These are phyloP conservation scores for Leccinum rimulosum DNA, from an alignment of 768 basidiomycete species.

Conservation along the genomic window DNA sequence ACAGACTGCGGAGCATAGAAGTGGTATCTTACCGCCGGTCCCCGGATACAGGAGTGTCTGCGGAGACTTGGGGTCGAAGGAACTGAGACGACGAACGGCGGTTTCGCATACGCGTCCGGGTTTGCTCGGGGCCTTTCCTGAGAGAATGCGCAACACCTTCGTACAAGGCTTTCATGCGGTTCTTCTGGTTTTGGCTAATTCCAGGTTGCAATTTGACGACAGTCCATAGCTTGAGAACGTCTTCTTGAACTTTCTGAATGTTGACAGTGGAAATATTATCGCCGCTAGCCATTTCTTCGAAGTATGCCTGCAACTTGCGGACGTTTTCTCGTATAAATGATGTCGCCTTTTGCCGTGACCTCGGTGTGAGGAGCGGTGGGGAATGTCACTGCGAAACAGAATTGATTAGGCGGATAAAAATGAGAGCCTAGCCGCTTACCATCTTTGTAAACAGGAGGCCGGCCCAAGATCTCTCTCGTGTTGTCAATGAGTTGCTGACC, in stretches of 20 bases:
- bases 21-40: no score
- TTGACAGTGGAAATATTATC: constrained; percentile 86
- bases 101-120: constrained; percentile 53
- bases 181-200: constrained; percentile 96
- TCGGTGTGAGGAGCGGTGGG: constrained; percentile 96
- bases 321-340: constrained; percentile 95
- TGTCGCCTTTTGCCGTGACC: constrained; percentile 90
- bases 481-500: constrained; percentile 96
- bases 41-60: constrained; percentile 65
- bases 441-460: constrained; percentile 93
- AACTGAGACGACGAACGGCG: constrained; percentile 96
- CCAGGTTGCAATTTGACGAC: constrained; percentile 96
- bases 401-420: not conserved
- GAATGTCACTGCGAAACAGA: constrained; percentile 72
- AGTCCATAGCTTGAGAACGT: constrained; percentile 95
- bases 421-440: constrained; percentile 48
- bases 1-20: not conserved
- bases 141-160: constrained; percentile 95
- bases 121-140: constrained; percentile 70
- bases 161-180: constrained; percentile 90
- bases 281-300: constrained; percentile 96
- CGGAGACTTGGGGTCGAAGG: constrained; percentile 86
- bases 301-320: constrained; percentile 96
- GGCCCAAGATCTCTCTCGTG: constrained; percentile 76
- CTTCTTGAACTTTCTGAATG: constrained; percentile 96